Conservation (phyloP, 1,284 basidiomycete genomes). For the Xerocomus nothofagi region DNA sequence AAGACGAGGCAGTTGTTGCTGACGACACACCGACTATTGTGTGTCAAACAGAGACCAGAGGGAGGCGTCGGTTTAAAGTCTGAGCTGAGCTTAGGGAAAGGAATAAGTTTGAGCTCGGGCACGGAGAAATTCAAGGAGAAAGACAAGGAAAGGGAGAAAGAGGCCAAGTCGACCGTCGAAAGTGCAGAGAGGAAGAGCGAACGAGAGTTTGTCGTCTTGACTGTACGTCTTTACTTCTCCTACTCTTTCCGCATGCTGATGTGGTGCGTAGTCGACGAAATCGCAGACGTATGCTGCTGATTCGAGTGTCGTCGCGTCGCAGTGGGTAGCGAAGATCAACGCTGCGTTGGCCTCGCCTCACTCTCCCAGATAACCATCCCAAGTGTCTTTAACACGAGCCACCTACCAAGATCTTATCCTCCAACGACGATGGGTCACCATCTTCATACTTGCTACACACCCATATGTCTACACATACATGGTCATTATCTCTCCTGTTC, state of each 20-base stretch:
- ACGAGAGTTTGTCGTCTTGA: conserved; percentile 61
- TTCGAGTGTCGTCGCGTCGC: conserved; percentile 39
- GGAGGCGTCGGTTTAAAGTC: conserved; percentile 45
- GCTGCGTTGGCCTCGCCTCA: conserved; percentile 8
- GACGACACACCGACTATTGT: conserved; percentile 57
- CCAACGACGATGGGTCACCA: not conserved
- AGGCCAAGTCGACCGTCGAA: conserved; percentile 42
- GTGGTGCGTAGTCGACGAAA: conserved; percentile 46
- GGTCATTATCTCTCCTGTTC: not conserved
- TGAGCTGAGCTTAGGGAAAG: conserved; percentile 44
- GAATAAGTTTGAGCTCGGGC: conserved; percentile 36
- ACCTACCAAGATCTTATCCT: not conserved
- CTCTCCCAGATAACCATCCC: conserved; percentile 4
- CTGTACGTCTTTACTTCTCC: conserved; percentile 41
- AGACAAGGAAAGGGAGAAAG: conserved; percentile 42
- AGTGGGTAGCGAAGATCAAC: conserved; percentile 56
- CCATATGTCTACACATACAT: conserved; percentile 1
- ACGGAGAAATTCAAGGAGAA: conserved; percentile 44
- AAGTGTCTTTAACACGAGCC: not conserved
- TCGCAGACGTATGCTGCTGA: conserved; percentile 52
- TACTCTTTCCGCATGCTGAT: not conserved
- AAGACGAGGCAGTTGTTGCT: conserved; percentile 59
- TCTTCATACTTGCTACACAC: not conserved
- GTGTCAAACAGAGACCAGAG: conserved; percentile 49
- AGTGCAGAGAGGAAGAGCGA: conserved; percentile 56